Evolutionary conservation across 305 asterid species (phyloP).

Genomic region (Fraxinus velutina): DNA sequence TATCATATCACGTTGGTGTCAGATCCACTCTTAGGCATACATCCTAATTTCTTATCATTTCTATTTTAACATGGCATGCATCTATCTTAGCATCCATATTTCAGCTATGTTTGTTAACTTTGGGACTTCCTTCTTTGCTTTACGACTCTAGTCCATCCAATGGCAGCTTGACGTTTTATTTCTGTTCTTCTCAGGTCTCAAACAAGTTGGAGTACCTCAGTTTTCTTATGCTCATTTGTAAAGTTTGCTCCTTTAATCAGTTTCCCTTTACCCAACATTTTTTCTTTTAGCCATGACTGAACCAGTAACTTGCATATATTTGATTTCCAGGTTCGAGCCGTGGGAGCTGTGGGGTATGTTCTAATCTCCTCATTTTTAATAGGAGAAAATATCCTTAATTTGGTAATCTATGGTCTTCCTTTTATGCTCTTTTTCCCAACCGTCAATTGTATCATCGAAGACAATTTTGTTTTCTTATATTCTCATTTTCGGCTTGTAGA

Average conservation of each 20-base stretch:
- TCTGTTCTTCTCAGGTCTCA: slow-evolving; percentile 49
- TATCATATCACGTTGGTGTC: not conserved
- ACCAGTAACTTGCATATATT: slow-evolving; percentile 6
- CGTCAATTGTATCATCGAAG: not conserved
- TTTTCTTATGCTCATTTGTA: slow-evolving; percentile 75
- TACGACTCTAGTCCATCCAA: not conserved
- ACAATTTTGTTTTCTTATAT: not conserved
- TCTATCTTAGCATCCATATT: not conserved
- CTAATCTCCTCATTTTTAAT: slow-evolving; percentile 72
- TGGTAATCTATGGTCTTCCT: slow-evolving; percentile 49
- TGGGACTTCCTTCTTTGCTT: not conserved
- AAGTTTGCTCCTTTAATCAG: slow-evolving; percentile 24
- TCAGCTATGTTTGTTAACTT: not conserved
- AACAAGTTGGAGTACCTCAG: slow-evolving; percentile 73
- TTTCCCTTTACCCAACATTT: slow-evolving; percentile 15
- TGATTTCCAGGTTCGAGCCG: slow-evolving; percentile 76
- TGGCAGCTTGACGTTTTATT: not conserved
- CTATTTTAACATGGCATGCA: not conserved
- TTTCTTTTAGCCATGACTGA: not conserved
- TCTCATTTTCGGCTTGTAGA: slow-evolving; percentile 40
- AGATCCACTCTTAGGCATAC: not conserved
- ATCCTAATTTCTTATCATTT: not conserved
- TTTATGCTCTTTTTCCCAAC: not conserved
- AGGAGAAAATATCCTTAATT: slow-evolving; percentile 83
- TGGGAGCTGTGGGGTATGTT: slow-evolving; percentile 79